A percentile compares a stretch with the other conserved stretches of the same genome.
phyloP scores from a whole-genome alignment of 768 basidiomycete species.

The Dioszegia crocea region DNA sequence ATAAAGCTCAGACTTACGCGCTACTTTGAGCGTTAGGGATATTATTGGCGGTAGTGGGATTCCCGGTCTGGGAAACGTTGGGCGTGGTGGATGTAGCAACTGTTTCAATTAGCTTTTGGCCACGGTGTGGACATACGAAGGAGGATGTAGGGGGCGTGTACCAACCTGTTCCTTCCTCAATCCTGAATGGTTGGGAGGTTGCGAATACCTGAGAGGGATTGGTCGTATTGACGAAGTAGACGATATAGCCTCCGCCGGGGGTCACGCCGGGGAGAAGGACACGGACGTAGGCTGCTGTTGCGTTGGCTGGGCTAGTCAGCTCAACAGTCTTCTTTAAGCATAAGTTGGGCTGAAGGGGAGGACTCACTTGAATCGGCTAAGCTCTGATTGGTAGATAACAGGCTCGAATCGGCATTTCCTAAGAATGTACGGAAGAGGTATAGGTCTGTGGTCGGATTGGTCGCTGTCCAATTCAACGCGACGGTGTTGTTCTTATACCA shows the following conservation, averaged over 20 bases:
- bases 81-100: constrained; percentile 6
- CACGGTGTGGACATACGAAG: neutral
- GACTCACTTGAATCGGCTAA: constrained; percentile 42
- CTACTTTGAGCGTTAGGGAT: constrained; percentile 17
- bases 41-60: neutral
- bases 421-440: constrained; percentile 35
- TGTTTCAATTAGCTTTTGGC: neutral
- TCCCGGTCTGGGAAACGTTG: neutral
- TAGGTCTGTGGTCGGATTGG: constrained; percentile 25
- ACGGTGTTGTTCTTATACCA: constrained; percentile 42
- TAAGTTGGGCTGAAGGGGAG: neutral
- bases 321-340: neutral
- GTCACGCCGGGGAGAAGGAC: constrained; percentile 29
- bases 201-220: constrained; percentile 34
- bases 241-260: constrained; percentile 25
- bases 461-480: constrained; percentile 34
- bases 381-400: constrained; percentile 22
- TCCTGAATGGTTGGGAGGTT: constrained; percentile 27
- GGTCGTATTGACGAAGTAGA: constrained; percentile 37
- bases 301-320: constrained; percentile 26
- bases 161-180: constrained; percentile 32
- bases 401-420: constrained; percentile 23
- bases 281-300: constrained; percentile 27
- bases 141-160: neutral
- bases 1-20: constrained; percentile 1